Evolutionary conservation across 2,329 filamentous ascomycete species (phyloP).

Genomic region (Didymella pinodella): DNA sequence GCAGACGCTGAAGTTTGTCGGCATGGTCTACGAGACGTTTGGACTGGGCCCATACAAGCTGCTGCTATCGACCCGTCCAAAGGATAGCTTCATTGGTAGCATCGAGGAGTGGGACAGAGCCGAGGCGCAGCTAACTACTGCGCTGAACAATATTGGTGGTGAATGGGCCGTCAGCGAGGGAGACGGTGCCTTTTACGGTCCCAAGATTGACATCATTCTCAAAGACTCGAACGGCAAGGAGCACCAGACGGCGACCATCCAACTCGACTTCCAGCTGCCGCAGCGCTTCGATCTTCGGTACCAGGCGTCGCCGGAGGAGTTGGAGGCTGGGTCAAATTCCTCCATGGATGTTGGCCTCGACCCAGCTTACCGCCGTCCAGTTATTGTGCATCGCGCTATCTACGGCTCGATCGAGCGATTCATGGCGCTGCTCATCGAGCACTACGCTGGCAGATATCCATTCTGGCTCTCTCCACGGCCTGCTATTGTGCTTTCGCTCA

Average conservation of each 20-base stretch:
- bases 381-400: slow-evolving; percentile 85
- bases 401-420: slow-evolving; percentile 85
- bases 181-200: slow-evolving; percentile 89
- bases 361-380: slow-evolving; percentile 60
- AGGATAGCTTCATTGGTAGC: slow-evolving; percentile 78
- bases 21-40: slow-evolving; percentile 74
- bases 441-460: slow-evolving; percentile 78
- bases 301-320: slow-evolving; percentile 70
- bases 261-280: slow-evolving; percentile 88
- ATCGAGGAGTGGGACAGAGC: slow-evolving; percentile 73
- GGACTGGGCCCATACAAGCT: slow-evolving; percentile 76
- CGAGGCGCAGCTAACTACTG: slow-evolving; percentile 70
- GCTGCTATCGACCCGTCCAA: slow-evolving; percentile 79
- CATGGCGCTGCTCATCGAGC: slow-evolving; percentile 84
- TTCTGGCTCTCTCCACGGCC: slow-evolving; percentile 89
- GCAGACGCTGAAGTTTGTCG: slow-evolving; percentile 76
- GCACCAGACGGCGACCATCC: slow-evolving; percentile 87
- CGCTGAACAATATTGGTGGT: slow-evolving; percentile 69
- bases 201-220: slow-evolving; percentile 88
- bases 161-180: slow-evolving; percentile 79
- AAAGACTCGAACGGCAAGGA: slow-evolving; percentile 79
- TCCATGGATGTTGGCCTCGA: slow-evolving; percentile 49
- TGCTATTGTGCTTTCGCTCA: slow-evolving; percentile 76
- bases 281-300: slow-evolving; percentile 82
- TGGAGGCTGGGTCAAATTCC: slow-evolving; percentile 63